Base-by-base conservation (phyloP, 176 grass and related monocot species). In the Echinochloa phyllopogon region DNA sequence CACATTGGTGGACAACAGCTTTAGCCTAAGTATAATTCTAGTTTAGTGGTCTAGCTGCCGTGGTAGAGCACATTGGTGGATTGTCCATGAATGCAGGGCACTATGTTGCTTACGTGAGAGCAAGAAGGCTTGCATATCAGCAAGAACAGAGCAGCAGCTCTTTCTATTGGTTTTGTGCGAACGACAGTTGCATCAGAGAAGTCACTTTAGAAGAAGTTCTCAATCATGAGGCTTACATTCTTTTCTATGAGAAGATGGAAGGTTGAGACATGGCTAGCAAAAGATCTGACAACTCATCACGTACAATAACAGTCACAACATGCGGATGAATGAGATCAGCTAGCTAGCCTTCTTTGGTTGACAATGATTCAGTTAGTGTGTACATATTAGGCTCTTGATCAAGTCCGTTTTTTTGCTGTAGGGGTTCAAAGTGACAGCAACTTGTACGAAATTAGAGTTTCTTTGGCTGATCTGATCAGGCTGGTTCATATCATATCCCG, bases 231-330 rank as follows among this genome's bases (percentile, higher is more conserved):
- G n/a, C 91, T 4, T 91, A 92, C 52, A 76, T 95, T 69, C 63
- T 98, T 53, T 98, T 98, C 80, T 98, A 95, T 64, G 96, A 98
- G 78, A 93, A 85, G 61, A 17, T 92, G 40, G 62, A 79, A 59
- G 33, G 21, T 65, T 72, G 67, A 92, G 62, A 76, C 39, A 40
- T 66, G 56, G 1, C 51, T 58, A 8, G 29, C 33, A 52, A 51
- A 66, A 39, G 11, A 68, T 68, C 36, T n/a, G 33, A 65, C 15
- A 72, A 27, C 17, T 40, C 60, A 66, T 43, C 12, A n/a, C n/a
- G n/a, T n/a, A n/a, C n/a, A n/a, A n/a, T n/a, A n/a, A n/a, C n/a
- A n/a, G n/a, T n/a, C n/a, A 49, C 29, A 33, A 33, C 29, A 33
- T 2, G 29, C 29, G 2, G 29, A 33, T 1, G 29, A 33, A 33